These are phyloP conservation scores for Sarocladium kiliense DNA, from an alignment of 2,329 filamentous ascomycete genomes.

Conservation along the genomic window DNA sequence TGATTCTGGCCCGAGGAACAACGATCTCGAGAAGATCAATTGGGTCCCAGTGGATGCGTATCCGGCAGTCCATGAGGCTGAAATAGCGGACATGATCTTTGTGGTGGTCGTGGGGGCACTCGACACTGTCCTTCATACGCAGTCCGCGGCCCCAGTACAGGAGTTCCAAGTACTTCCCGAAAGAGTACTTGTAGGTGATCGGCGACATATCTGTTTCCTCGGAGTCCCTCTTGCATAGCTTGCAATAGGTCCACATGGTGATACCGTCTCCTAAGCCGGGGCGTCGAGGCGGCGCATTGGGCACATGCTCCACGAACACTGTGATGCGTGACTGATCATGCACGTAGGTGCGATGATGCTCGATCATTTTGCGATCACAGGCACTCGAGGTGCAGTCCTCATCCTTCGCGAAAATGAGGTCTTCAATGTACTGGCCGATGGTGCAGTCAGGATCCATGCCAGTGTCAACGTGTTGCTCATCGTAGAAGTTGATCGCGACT, in stretches of 20 bases:
- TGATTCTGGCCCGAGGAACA: conserved; percentile 82
- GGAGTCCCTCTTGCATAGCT: conserved; percentile 85
- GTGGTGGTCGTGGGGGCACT: conserved; percentile 86
- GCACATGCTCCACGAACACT: conserved; percentile 67
- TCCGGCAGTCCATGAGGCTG: conserved; percentile 75
- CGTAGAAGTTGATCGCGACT: conserved; percentile 89
- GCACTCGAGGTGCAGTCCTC: conserved; percentile 76
- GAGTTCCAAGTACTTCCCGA: conserved; percentile 96
- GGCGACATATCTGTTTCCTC: conserved; percentile 88
- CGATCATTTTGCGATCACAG: conserved; percentile 82
- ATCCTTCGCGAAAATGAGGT: conserved; percentile 72
- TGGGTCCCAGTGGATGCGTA: conserved; percentile 87
- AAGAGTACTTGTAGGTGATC: conserved; percentile 95
- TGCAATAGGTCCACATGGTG: conserved; percentile 97
- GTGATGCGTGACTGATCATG: conserved; percentile 93
- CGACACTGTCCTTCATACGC: conserved; percentile 63
- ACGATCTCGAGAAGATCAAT: conserved; percentile 93
- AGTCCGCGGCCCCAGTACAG: conserved; percentile 91
- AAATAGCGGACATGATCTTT: conserved; percentile 92
- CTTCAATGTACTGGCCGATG: conserved; percentile 90
- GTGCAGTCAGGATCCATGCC: conserved; percentile 82
- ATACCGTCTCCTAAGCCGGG: conserved; percentile 58
- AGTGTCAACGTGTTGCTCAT: conserved; percentile 74
- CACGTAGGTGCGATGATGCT: conserved; percentile 95
- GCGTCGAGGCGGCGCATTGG: conserved; percentile 35